These are phyloP conservation scores for Venturia oleaginea DNA, from an alignment of 2,329 filamentous ascomycete genomes.

Conservation along the genomic window DNA sequence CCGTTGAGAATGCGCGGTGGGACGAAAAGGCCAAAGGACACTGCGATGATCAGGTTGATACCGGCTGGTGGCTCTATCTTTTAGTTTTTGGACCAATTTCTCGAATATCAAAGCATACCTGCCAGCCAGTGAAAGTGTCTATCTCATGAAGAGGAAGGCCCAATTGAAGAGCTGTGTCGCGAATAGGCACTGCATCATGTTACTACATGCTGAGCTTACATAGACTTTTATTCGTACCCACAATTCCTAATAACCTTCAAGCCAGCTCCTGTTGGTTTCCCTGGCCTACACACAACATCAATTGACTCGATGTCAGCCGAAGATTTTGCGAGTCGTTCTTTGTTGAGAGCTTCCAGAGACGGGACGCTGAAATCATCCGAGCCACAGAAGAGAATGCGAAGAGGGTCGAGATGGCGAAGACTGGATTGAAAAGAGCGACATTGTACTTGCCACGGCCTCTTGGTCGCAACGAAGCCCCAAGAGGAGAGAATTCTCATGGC, in stretches of 20 bases:
- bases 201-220: background rate
- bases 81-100: slow-evolving; percentile 31
- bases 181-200: slow-evolving; percentile 58
- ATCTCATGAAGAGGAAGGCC: slow-evolving; percentile 61
- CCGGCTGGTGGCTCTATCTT: background rate
- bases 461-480: background rate
- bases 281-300: slow-evolving; percentile 74
- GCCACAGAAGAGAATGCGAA: slow-evolving; percentile 87
- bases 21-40: slow-evolving; percentile 89
- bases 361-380: slow-evolving; percentile 83
- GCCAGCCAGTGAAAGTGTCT: slow-evolving; percentile 77
- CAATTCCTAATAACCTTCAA: slow-evolving; percentile 59
- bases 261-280: slow-evolving; percentile 69
- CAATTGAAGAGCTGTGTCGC: slow-evolving; percentile 53
- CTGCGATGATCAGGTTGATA: slow-evolving; percentile 71
- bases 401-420: slow-evolving; percentile 36
- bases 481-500: background rate
- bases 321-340: slow-evolving; percentile 40
- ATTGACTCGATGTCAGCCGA: slow-evolving; percentile 50
- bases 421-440: background rate
- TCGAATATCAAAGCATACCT: slow-evolving; percentile 19
- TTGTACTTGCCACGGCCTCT: background rate
- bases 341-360: slow-evolving; percentile 60
- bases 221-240: slow-evolving; percentile 26
- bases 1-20: slow-evolving; percentile 62